These are phyloP conservation scores for Endothia cerciana DNA, from an alignment of 2,329 filamentous ascomycete species.

Conservation along the genomic window DNA sequence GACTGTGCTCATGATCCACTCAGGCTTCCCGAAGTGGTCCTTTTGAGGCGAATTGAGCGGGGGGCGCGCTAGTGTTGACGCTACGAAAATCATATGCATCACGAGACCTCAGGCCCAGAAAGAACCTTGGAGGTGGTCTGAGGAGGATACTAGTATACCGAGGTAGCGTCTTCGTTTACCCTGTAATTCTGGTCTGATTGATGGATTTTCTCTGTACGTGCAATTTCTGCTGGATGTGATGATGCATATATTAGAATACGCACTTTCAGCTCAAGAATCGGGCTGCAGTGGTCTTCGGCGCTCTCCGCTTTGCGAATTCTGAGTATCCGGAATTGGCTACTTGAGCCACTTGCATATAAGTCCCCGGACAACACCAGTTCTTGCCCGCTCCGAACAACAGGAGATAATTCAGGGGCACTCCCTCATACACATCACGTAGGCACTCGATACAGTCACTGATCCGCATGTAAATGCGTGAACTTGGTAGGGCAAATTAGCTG, in stretches of 20 bases:
- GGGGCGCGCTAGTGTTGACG: not conserved
- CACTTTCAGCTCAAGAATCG: no score
- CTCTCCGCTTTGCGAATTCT: no score
- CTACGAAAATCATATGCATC: not conserved
- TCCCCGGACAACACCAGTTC: not conserved
- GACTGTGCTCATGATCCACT: no score
- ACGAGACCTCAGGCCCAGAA: not conserved
- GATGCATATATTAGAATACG: not conserved
- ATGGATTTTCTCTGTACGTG: not conserved
- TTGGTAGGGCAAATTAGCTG: not conserved
- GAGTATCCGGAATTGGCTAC: no score
- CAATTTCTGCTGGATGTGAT: not conserved
- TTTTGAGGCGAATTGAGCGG: not conserved
- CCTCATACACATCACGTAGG: no score
- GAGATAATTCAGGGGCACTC: no score
- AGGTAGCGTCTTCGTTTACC: not conserved
- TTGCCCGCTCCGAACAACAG: no score
- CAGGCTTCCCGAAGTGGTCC: not conserved
- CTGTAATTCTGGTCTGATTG: not conserved
- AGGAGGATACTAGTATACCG: not conserved
- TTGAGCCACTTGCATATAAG: no score
- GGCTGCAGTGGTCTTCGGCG: no score
- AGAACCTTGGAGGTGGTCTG: not conserved
- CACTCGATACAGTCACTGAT: no score
- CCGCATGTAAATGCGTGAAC: not conserved